Percentiles rank a stretch among this genome's conserved stretches.
These are phyloP conservation scores for Lentinus brumalis DNA, from an alignment of 768 basidiomycete genomes.

Conservation along the genomic window DNA sequence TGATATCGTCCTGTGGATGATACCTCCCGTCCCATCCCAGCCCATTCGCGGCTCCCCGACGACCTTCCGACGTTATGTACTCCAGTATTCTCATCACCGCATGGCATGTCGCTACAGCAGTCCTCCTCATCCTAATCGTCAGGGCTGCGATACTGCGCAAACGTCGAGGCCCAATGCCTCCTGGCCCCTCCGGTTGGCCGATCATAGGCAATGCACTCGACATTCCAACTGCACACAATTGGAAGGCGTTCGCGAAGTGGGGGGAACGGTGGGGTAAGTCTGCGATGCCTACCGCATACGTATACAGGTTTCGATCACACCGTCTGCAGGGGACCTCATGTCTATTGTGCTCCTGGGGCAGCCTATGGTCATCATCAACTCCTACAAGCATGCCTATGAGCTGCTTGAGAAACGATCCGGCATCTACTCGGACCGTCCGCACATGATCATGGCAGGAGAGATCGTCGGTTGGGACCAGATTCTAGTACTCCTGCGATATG, in stretches of 20 bases:
- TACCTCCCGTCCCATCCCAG: neutral
- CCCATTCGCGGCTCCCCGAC: neutral
- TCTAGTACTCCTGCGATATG: conserved; percentile 42
- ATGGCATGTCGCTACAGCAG: neutral
- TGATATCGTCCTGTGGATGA: neutral
- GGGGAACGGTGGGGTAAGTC: conserved; percentile 29
- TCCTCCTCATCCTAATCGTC: neutral
- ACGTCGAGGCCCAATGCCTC: conserved; percentile 24
- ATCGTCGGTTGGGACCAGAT: conserved; percentile 32
- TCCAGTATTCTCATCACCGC: neutral
- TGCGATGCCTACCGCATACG: neutral
- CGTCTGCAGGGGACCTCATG: conserved; percentile 28
- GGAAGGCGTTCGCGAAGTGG: conserved; percentile 30
- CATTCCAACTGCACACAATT: conserved; percentile 26
- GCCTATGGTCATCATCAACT: conserved; percentile 31
- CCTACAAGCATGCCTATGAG: conserved; percentile 25
- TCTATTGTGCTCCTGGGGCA: conserved; percentile 29
- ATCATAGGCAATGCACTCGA: conserved; percentile 30
- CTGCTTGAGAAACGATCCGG: conserved; percentile 29
- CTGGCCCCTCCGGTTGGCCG: conserved; percentile 29
- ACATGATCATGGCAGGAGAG: conserved; percentile 23
- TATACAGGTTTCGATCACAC: neutral
- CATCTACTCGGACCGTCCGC: conserved; percentile 29
- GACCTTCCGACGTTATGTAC: neutral
- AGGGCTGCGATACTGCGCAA: neutral